Percentiles rank a stretch among this genome's conserved stretches.
phyloP scores from a whole-genome alignment of 352 stramenopile species.

The Heterotrichella gracilis region DNA sequence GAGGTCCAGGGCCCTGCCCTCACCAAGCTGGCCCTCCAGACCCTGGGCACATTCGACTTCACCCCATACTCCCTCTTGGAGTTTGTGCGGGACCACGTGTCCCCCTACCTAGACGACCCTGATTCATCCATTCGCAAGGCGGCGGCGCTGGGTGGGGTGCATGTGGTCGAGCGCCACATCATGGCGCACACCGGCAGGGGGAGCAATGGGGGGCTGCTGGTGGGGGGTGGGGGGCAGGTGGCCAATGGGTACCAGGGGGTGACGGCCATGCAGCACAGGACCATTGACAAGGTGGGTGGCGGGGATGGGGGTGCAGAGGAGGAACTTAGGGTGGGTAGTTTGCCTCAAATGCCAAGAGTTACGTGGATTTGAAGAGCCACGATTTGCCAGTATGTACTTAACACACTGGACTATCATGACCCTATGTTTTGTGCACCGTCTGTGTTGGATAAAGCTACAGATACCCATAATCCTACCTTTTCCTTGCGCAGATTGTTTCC shows the following conservation, averaged over 20 bases:
- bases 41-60: constrained; percentile 16
- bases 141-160: constrained; percentile 11
- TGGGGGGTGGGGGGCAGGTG: background rate
- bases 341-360: too few species aligned
- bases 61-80: constrained; percentile 3
- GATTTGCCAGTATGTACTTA: too few species aligned
- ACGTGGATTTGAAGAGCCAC: too few species aligned
- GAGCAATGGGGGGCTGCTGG: background rate
- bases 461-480: too few species aligned
- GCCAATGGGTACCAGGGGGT: background rate
- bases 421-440: too few species aligned
- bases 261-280: constrained; percentile 15
- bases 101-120: constrained; percentile 14
- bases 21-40: constrained; percentile 16
- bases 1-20: background rate
- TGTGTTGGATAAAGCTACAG: too few species aligned
- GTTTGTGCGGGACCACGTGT: constrained; percentile 14
- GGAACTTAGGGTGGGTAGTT: too few species aligned
- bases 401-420: too few species aligned
- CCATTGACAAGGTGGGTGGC: too few species aligned
- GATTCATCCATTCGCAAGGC: constrained; percentile 14
- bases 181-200: background rate
- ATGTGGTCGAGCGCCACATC: too few species aligned
- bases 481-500: too few species aligned
- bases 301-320: too few species aligned